Percentiles rank a stretch among this genome's conserved stretches.
Evolutionary conservation across 306 rosid genomes (phyloP).

Genomic region (Benincasa hispida): DNA sequence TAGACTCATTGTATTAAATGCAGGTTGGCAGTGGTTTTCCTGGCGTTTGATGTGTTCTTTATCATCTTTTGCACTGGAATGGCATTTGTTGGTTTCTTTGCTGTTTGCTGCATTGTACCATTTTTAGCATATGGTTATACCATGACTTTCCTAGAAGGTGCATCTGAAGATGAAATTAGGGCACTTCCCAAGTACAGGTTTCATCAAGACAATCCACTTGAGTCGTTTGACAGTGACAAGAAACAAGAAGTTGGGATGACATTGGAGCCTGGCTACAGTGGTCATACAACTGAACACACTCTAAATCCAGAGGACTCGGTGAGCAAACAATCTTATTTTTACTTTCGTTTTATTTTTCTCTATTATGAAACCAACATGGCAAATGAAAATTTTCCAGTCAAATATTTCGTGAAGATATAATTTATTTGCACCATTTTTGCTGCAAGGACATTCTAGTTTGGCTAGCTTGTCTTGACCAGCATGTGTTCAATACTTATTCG

Average conservation of each 20-base stretch:
- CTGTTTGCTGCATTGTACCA: conserved; percentile 57
- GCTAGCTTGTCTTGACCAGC: no score
- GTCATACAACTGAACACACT: conserved; percentile 26
- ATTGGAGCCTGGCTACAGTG: conserved; percentile 23
- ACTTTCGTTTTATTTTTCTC: background rate
- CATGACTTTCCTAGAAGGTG: conserved; percentile 56
- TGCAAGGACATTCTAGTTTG: no score
- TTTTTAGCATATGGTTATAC: conserved; percentile 57
- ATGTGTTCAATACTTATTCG: no score
- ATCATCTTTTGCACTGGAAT: conserved; percentile 65
- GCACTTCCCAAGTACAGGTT: conserved; percentile 62
- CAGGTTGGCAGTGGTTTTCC: conserved; percentile 83
- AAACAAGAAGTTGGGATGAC: conserved; percentile 26
- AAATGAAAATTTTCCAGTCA: background rate
- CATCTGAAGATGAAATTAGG: conserved; percentile 64
- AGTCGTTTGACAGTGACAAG: conserved; percentile 21
- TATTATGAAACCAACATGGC: background rate
- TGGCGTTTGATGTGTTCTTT: conserved; percentile 70
- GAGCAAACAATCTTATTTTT: conserved; percentile 22
- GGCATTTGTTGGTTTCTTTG: conserved; percentile 54
- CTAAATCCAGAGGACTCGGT: conserved; percentile 73
- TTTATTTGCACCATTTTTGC: background rate
- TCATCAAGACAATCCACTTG: conserved; percentile 35
- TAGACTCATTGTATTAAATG: conserved; percentile 14
- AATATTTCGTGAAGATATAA: background rate